Percentiles rank a stretch among this genome's conserved stretches.
Conservation (phyloP, 192 early-diverging fungal species). For the Funneliformis geosporum region DNA sequence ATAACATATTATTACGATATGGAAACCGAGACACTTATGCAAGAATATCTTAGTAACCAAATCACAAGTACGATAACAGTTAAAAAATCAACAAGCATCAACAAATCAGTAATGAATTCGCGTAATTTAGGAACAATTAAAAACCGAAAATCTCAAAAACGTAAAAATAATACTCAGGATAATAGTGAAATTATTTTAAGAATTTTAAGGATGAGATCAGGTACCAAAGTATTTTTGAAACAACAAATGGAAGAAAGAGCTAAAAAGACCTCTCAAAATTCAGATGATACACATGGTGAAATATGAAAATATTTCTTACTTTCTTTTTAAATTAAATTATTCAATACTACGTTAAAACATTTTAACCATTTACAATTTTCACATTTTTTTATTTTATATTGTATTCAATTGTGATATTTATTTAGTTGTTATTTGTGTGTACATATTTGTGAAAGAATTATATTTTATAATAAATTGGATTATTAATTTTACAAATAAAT, state of each 20-base stretch:
- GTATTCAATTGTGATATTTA: too few relatives aligned
- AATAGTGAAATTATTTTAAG: slow-evolving; percentile 28
- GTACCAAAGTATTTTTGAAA: slow-evolving; percentile 31
- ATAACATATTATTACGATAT: slow-evolving; percentile 67
- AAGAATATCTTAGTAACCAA: slow-evolving; percentile 47
- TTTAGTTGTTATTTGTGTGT: too few relatives aligned
- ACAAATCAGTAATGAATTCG: slow-evolving; percentile 29
- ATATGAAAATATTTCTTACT: too few relatives aligned
- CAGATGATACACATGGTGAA: not conserved
- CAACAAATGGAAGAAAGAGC: slow-evolving; percentile 29
- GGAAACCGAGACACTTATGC: slow-evolving; percentile 64
- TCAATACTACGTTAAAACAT: too few relatives aligned
- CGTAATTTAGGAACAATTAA: slow-evolving; percentile 27
- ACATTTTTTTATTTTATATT: too few relatives aligned
- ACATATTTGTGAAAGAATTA: too few relatives aligned
- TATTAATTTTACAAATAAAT: too few relatives aligned
- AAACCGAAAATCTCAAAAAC: slow-evolving; percentile 25
- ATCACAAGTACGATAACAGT: not conserved
- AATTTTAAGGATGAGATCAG: slow-evolving; percentile 31
- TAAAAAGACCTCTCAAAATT: not conserved
- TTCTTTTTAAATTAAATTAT: too few relatives aligned
- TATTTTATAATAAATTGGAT: too few relatives aligned
- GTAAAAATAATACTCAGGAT: not conserved
- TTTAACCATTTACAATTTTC: too few relatives aligned
- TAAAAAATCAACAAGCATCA: not conserved